Conservation (phyloP, 768 basidiomycete genomes). For the Rhizopogon sp. region DNA sequence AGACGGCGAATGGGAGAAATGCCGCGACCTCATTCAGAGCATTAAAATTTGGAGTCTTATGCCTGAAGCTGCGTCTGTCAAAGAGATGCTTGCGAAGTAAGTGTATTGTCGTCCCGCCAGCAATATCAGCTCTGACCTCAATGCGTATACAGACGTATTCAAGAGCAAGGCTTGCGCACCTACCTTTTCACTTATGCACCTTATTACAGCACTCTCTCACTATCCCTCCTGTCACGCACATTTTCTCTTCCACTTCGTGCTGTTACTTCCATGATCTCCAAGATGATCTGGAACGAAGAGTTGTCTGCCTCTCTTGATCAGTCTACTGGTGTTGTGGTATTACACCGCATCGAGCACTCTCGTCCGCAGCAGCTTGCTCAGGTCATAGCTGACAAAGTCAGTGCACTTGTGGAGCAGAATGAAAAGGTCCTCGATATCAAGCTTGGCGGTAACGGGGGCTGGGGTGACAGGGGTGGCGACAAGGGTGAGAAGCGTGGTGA, state of each 20-base stretch:
- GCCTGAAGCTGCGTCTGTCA: constrained; percentile 82
- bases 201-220: constrained; percentile 87
- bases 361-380: constrained; percentile 89
- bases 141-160: constrained; percentile 80
- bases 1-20: constrained; percentile 95
- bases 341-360: constrained; percentile 87
- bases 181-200: constrained; percentile 92
- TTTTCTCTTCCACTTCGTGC: constrained; percentile 78
- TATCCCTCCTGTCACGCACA: constrained; percentile 80
- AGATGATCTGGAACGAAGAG: constrained; percentile 99
- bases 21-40: constrained; percentile 86
- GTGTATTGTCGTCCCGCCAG: constrained; percentile 16
- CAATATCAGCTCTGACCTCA: neutral
- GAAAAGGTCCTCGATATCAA: constrained; percentile 86
- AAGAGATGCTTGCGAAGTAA: constrained; percentile 92
- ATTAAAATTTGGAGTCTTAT: constrained; percentile 99
- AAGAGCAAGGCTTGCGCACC: constrained; percentile 94
- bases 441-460: constrained; percentile 60
- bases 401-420: constrained; percentile 83
- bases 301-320: constrained; percentile 91
- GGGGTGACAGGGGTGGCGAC: constrained; percentile 47
- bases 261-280: constrained; percentile 54
- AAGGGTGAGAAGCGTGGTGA: constrained; percentile 34
- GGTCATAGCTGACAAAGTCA: constrained; percentile 83
- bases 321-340: constrained; percentile 83